These are phyloP conservation scores for Neurospora terricola DNA, from an alignment of 495 filamentous ascomycete species.

Conservation along the genomic window DNA sequence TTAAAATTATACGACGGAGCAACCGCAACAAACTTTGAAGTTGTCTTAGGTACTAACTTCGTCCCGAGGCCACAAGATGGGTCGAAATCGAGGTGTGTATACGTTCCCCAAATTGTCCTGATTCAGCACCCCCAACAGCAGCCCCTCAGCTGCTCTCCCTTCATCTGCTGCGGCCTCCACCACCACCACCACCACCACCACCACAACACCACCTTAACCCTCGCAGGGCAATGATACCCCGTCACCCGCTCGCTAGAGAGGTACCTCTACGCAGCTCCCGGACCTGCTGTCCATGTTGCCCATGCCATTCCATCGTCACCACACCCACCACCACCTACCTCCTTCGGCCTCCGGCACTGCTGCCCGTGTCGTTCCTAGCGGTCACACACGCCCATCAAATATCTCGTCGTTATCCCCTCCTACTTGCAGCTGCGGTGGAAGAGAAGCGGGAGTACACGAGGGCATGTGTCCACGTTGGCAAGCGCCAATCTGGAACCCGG, in stretches of 20 bases:
- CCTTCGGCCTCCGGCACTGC: not conserved
- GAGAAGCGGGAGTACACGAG: not conserved
- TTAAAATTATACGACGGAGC: not conserved
- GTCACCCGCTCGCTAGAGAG: not conserved
- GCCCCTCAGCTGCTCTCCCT: not conserved
- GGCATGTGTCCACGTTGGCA: not conserved
- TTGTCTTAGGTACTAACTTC: not conserved
- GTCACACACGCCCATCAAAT: not conserved
- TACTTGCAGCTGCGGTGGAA: not conserved
- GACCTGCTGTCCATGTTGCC: not conserved
- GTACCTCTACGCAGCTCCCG: not conserved
- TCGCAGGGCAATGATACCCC: not conserved
- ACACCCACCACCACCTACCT: not conserved
- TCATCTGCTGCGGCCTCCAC: not conserved
- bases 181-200: not conserved
- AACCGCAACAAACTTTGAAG: not conserved
- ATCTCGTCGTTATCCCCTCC: not conserved
- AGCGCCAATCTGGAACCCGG: not conserved
- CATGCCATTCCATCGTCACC: not conserved
- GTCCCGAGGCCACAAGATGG: constrained; percentile 19
- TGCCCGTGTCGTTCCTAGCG: not conserved
- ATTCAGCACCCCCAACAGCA: not conserved
- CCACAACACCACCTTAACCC: not conserved
- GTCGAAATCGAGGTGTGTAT: constrained; percentile 41
- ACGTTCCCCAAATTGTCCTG: not conserved